Evolutionary conservation across 208 protist genomes (phyloP).

Genomic region (Acanthamoeba royreba): DNA sequence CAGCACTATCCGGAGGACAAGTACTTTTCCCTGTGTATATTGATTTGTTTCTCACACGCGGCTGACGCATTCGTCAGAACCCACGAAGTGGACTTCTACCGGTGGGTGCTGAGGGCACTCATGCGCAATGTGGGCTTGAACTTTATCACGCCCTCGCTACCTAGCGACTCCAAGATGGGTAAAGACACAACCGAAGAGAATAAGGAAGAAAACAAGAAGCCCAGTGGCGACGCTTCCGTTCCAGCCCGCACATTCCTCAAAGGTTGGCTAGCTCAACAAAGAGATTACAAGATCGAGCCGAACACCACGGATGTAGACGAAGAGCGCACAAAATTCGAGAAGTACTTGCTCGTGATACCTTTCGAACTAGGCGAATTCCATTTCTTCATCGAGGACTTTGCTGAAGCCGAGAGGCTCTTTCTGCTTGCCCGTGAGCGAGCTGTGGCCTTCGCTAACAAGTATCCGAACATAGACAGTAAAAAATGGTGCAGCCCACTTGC

Average conservation of each 20-base stretch:
- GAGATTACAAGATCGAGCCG: background rate
- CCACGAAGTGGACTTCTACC: background rate
- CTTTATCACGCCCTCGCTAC: background rate
- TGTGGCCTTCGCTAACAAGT: background rate
- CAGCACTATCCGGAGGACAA: background rate
- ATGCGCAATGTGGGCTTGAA: background rate
- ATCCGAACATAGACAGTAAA: background rate
- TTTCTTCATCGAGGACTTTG: slow-evolving; percentile 37
- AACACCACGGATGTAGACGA: background rate
- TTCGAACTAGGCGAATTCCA: slow-evolving; percentile 25
- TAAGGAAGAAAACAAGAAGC: background rate
- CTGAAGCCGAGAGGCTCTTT: slow-evolving; percentile 9
- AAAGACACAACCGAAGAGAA: no score
- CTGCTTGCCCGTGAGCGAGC: background rate
- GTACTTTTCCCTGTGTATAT: background rate
- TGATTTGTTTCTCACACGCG: background rate
- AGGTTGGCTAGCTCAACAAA: background rate
- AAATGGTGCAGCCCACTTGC: background rate
- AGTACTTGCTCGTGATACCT: background rate
- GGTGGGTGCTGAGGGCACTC: background rate
- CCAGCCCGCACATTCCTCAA: background rate
- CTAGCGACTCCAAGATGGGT: no score
- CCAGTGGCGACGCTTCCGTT: background rate
- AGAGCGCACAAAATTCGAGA: background rate
- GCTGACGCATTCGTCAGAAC: no score